Percentiles rank a stretch among this genome's conserved stretches.
Conservation (phyloP, 495 filamentous ascomycete species). For the Tuber indicum region DNA sequence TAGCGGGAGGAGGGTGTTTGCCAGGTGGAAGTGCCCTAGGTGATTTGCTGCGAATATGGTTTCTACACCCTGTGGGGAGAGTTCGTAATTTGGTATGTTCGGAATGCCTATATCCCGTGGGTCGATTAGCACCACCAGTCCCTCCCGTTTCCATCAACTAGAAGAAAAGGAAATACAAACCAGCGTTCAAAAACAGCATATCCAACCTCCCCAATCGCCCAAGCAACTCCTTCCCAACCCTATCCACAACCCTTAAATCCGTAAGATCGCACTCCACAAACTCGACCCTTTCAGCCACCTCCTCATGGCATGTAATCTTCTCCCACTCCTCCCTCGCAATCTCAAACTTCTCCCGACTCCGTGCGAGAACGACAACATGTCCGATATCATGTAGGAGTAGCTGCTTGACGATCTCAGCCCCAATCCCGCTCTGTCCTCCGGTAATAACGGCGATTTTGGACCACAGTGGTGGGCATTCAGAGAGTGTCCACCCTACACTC, state of each 20-base stretch:
- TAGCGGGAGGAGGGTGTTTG: conserved; percentile 42
- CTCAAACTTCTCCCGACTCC: conserved; percentile 38
- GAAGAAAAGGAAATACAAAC: conserved; percentile 17
- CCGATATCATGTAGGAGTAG: conserved; percentile 45
- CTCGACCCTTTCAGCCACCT: conserved; percentile 21
- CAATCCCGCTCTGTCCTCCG: conserved; percentile 47
- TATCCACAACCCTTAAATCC: conserved; percentile 39
- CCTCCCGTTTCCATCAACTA: not conserved
- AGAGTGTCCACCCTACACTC: conserved; percentile 15
- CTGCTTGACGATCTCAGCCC: conserved; percentile 45
- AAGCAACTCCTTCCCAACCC: conserved; percentile 35
- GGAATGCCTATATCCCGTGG: conserved; percentile 22
- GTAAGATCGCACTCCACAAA: conserved; percentile 44
- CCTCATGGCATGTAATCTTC: conserved; percentile 2
- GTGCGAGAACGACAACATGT: conserved; percentile 43
- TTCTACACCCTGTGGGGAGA: conserved; percentile 43
- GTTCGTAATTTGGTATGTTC: conserved; percentile 29
- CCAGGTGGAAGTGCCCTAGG: conserved; percentile 45
- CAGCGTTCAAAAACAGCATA: conserved; percentile 47
- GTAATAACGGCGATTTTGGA: conserved; percentile 46
- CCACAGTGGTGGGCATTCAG: conserved; percentile 38
- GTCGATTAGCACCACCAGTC: not conserved
- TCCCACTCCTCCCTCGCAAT: conserved; percentile 37
- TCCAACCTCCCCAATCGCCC: conserved; percentile 35
- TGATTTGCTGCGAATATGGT: conserved; percentile 45